These are phyloP conservation scores for Scenedesmus sp. DNA, from an alignment of 163 green algal species.

Conservation along the genomic window DNA sequence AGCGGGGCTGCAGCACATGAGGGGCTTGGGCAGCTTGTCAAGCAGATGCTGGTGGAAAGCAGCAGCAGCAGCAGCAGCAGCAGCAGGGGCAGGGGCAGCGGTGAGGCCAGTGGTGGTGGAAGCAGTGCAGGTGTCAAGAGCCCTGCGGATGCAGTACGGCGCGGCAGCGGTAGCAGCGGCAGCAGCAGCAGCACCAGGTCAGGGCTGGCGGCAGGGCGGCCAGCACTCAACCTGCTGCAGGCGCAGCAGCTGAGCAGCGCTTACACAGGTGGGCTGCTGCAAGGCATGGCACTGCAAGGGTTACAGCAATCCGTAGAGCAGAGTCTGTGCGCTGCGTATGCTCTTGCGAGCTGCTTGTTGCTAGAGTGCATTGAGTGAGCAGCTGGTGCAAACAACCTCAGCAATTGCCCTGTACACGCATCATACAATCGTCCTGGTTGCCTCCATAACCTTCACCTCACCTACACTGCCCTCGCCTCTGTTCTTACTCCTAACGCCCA, in stretches of 20 bases:
- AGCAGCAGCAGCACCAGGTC: background rate
- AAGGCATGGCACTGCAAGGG: background rate
- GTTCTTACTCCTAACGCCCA: no score
- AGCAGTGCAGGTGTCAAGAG: background rate
- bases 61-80: conserved; percentile 18
- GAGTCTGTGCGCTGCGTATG: no score
- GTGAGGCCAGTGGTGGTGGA: background rate
- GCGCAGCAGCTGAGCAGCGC: background rate
- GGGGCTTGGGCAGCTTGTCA: conserved; percentile 19
- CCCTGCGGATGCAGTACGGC: background rate
- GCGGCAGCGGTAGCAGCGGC: background rate
- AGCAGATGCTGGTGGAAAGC: background rate
- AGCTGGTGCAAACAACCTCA: no score
- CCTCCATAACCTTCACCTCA: no score
- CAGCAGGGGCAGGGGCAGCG: background rate
- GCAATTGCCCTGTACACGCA: background rate
- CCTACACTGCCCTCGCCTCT: no score
- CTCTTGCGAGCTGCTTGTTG: no score
- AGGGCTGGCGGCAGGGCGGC: background rate
- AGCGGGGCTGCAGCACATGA: conserved; percentile 18
- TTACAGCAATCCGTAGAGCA: background rate
- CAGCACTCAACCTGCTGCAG: background rate
- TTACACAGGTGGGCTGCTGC: conserved; percentile 24
- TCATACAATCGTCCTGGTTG: background rate
- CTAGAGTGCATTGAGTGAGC: no score